Evolutionary conservation across 768 basidiomycete species (phyloP).

Genomic region (Rhodotorula paludigena): DNA sequence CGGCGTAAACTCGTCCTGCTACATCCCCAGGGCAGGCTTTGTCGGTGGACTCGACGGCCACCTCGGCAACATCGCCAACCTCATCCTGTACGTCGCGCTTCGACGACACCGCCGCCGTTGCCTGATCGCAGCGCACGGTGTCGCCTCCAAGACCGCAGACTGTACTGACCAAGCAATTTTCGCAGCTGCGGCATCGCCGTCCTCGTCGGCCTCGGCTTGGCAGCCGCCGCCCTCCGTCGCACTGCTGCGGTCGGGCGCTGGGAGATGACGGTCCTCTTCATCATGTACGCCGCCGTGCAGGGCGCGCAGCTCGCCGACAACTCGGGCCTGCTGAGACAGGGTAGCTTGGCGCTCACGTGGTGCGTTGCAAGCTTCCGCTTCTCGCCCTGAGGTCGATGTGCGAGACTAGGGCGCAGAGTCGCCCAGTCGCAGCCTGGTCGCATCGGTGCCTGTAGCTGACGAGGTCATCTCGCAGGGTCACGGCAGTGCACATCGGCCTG

Average conservation of each 20-base stretch:
- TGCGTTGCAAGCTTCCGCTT: background rate
- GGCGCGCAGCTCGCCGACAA: constrained; percentile 40
- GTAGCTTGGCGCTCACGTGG: constrained; percentile 23
- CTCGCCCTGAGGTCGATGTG: background rate
- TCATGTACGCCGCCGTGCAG: constrained; percentile 42
- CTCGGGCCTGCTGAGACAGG: constrained; percentile 30
- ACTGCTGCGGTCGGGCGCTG: constrained; percentile 76
- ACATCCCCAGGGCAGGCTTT: constrained; percentile 60
- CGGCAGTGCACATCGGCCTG: constrained; percentile 72
- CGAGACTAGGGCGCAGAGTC: background rate
- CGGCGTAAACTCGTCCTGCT: constrained; percentile 76
- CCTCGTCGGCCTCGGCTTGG: constrained; percentile 57
- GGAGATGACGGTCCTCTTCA: constrained; percentile 47
- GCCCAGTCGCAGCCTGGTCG: too few species aligned
- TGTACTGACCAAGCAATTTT: background rate
- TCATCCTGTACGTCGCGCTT: constrained; percentile 58
- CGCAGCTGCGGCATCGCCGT: constrained; percentile 58
- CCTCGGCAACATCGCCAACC: constrained; percentile 79
- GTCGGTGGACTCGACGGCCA: constrained; percentile 53
- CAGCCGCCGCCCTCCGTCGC: constrained; percentile 59
- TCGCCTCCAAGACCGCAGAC: background rate
- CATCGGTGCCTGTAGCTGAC: background rate
- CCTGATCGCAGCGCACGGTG: too few species aligned
- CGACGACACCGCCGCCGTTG: too few species aligned
- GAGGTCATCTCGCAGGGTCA: constrained; percentile 34